Conservation (phyloP, 1,139 yeast genomes). For the Komagataea norvegica region DNA sequence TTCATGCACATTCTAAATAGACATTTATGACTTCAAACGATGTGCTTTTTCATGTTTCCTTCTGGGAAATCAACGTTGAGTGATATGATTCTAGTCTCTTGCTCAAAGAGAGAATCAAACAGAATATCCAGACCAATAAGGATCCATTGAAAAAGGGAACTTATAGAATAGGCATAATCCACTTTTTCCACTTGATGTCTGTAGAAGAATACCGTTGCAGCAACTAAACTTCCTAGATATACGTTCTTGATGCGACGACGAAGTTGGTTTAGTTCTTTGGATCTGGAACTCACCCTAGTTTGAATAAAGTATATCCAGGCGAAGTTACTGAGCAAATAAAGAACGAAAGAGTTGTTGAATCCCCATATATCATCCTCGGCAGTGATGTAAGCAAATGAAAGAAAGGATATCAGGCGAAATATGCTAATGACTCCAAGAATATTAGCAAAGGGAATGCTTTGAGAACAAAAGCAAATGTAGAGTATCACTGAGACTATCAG, state of each 20-base stretch:
- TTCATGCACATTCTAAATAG: too few relatives aligned
- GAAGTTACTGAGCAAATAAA: constrained; percentile 8
- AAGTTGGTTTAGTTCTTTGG: neutral
- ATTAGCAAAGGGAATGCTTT: neutral
- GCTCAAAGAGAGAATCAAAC: constrained; percentile 10
- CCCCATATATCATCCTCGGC: constrained; percentile 10
- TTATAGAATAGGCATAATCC: constrained; percentile 14
- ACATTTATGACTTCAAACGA: constrained; percentile 3
- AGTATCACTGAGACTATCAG: constrained; percentile 1
- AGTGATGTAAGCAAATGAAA: constrained; percentile 13
- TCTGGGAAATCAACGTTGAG: constrained; percentile 8
- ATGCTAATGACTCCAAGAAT: neutral
- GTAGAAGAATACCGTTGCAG: constrained; percentile 10
- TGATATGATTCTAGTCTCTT: constrained; percentile 9
- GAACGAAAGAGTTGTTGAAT: constrained; percentile 11
- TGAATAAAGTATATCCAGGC: constrained; percentile 13
- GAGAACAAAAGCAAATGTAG: neutral
- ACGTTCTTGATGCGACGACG: constrained; percentile 5
- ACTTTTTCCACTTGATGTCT: constrained; percentile 17
- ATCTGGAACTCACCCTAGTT: constrained; percentile 2
- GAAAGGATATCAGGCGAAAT: constrained; percentile 5
- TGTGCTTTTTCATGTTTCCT: constrained; percentile 3
- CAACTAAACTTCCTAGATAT: constrained; percentile 2
- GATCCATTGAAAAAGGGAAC: constrained; percentile 18
- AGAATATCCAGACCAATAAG: constrained; percentile 11